These are phyloP conservation scores for Priceomyces haplophilus DNA, from an alignment of 805 yeast genomes.

Conservation along the genomic window DNA sequence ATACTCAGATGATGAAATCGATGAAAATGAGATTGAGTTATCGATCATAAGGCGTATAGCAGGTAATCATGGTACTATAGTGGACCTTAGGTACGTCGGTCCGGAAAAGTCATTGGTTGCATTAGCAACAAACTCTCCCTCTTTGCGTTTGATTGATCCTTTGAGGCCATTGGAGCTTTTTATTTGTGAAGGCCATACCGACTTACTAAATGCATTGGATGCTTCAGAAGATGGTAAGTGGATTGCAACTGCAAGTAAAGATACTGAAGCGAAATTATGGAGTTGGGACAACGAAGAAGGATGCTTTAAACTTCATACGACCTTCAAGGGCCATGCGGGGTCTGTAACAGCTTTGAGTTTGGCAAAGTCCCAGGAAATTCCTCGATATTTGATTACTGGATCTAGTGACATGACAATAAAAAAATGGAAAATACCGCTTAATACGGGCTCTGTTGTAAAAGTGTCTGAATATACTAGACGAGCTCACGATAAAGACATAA, in stretches of 20 bases:
- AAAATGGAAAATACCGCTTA: conserved; percentile 72
- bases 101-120: conserved; percentile 60
- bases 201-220: conserved; percentile 78
- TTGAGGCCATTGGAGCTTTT: conserved; percentile 57
- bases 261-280: conserved; percentile 84
- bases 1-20: conserved; percentile 9
- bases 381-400: conserved; percentile 76
- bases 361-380: conserved; percentile 52
- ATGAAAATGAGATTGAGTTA: conserved; percentile 24
- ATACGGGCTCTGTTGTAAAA: conserved; percentile 37
- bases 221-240: conserved; percentile 76
- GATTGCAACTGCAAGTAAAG: conserved; percentile 92
- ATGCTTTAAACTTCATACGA: conserved; percentile 48
- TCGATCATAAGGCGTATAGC: conserved; percentile 59
- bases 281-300: conserved; percentile 44
- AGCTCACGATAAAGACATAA: conserved; percentile 96
- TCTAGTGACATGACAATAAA: conserved; percentile 82
- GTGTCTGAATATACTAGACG: conserved; percentile 84
- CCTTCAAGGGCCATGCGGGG: conserved; percentile 82
- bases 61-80: conserved; percentile 94
- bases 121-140: conserved; percentile 91
- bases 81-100: conserved; percentile 80
- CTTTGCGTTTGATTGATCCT: conserved; percentile 71
- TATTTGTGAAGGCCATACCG: conserved; percentile 77
- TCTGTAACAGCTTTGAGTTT: conserved; percentile 80